These are phyloP conservation scores for Albatrellus ellisii DNA, from an alignment of 768 basidiomycete species.

Conservation along the genomic window DNA sequence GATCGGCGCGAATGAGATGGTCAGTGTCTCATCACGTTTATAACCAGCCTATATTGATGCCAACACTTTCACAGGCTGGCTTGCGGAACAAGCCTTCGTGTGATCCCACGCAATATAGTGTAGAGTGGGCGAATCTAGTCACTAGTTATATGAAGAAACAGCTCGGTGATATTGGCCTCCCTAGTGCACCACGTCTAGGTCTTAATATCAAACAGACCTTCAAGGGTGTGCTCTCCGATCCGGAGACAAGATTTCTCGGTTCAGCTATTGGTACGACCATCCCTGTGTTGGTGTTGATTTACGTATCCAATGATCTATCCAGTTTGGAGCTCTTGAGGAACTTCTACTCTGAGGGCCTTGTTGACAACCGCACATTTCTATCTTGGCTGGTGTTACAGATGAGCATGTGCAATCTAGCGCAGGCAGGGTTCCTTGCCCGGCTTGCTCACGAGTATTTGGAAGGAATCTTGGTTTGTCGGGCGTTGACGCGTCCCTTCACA, in stretches of 20 bases:
- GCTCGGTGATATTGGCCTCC: conserved; percentile 63
- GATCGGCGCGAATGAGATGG: conserved; percentile 80
- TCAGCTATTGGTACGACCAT: conserved; percentile 53
- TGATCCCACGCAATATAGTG: conserved; percentile 70
- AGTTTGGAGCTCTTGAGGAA: conserved; percentile 71
- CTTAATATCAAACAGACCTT: conserved; percentile 77
- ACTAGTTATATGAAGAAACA: conserved; percentile 78
- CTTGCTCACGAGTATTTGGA: conserved; percentile 73
- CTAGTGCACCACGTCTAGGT: conserved; percentile 63
- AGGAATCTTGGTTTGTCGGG: conserved; percentile 52
- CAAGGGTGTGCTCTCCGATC: conserved; percentile 66
- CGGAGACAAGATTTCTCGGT: conserved; percentile 63
- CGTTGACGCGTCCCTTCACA: conserved; percentile 53
- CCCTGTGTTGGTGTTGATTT: no score
- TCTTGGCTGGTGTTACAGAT: conserved; percentile 72
- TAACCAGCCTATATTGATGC: no score
- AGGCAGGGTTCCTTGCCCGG: conserved; percentile 62
- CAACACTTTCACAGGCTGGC: conserved; percentile 49
- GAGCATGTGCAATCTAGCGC: conserved; percentile 66
- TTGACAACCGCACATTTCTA: conserved; percentile 68
- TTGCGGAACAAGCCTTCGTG: conserved; percentile 68
- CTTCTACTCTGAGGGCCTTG: conserved; percentile 70
- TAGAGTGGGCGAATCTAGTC: conserved; percentile 76
- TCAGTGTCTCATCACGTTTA: no score
- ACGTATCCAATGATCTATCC: no score